Evolutionary conservation across 805 yeast genomes (phyloP), one percentile per base, ranked within the genome.

Genomic region (Grigorovia humatica): DNA sequence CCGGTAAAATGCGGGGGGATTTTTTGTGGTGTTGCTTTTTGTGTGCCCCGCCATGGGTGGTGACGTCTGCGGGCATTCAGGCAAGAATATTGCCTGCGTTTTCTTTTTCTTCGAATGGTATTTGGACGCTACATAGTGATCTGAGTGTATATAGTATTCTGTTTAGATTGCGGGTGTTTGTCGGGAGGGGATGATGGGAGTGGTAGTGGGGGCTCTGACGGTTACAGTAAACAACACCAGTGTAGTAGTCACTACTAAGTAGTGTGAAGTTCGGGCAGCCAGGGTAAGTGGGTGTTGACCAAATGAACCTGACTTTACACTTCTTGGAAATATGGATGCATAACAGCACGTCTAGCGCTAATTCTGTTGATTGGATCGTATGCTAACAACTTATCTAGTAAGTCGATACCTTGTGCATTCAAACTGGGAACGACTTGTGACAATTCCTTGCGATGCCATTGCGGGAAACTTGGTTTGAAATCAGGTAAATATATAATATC

Each of bases 291-390:
- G 27, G 27, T 23, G 27, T 4, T 23, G 27, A 23, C 27, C 6
- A 23, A 23, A 23, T 6, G 27, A 23, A 23, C 27, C 27, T 23
- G 27, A 23, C 27, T 23, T 43, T 19, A 51, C 4, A 46, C n/a
- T 19, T 51, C 54, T 50, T 65, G 63, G 57, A 68, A 68, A 51
- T 68, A 93, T 11, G 96, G 95, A 70, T 91, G 98, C 57, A 78
- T 64, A 54, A 90, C 76, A 1, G 98, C 97, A 57, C 96, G 78
- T 71, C 89, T 90, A 51, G 99, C 99, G 62, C 95, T 84, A 60
- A 93, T 86, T 67, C 99, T 77, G 56, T 83, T 80, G 49, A 95
- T 89, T 19, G 99, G 99, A 68, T 93, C 99, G 68, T 88, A 93
- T 6, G 85, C 82, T 55, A 93, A 74, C 70, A 93, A 74, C 55